phyloP scores from a whole-genome alignment of 257 asterid species.

The Solanum pinnatisectum region DNA sequence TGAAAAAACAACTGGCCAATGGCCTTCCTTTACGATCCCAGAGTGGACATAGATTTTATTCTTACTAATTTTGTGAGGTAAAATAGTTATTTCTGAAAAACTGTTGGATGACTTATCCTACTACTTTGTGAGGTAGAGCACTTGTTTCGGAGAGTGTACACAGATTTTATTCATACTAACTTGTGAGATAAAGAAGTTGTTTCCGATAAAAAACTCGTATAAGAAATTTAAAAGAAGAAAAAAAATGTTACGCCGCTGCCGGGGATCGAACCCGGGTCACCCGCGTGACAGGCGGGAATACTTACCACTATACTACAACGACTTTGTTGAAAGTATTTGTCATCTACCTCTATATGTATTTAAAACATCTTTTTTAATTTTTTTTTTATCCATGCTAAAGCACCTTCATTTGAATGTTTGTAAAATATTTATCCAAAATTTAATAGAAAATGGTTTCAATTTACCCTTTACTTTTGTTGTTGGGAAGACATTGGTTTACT shows the following conservation, averaged over 20 bases:
- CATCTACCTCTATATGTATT: accelerated
- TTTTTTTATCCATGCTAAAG: neutral
- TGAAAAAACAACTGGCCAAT: neutral
- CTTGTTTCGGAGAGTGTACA: too few relatives aligned
- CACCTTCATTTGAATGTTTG: neutral
- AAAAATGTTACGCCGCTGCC: conserved; percentile 45
- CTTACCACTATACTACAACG: conserved; percentile 98
- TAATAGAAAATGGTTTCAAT: neutral
- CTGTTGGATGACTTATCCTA: neutral
- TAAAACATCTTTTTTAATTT: too few relatives aligned
- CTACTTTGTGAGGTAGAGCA: neutral
- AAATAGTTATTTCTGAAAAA: neutral
- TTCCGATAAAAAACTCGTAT: too few relatives aligned
- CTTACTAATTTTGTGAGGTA: neutral
- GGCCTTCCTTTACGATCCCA: neutral
- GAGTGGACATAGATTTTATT: neutral
- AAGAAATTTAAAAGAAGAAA: neutral
- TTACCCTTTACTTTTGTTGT: neutral
- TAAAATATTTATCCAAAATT: neutral
- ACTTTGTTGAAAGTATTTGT: neutral
- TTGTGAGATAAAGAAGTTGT: neutral
- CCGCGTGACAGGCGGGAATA: conserved; percentile 98
- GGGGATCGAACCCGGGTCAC: conserved; percentile 99
- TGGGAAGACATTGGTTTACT: neutral
- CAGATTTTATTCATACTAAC: too few relatives aligned